Conservation (phyloP, 305 asterid genomes). For the Fraxinus paxiana region DNA sequence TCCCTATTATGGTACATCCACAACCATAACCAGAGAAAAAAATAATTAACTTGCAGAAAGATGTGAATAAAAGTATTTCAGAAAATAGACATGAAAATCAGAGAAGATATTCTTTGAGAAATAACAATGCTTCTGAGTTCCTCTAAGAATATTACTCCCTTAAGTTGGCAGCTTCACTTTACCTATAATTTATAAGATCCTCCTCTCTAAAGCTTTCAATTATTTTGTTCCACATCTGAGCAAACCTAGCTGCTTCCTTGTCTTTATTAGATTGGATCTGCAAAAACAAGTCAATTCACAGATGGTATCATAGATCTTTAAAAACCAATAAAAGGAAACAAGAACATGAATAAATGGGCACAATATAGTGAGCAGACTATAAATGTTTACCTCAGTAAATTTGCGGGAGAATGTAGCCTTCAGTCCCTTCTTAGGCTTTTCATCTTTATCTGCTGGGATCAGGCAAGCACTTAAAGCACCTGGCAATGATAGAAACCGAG, state of each 20-base stretch:
- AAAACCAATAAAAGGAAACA: constrained; percentile 21
- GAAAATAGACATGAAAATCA: background rate
- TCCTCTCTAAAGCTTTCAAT: constrained; percentile 95
- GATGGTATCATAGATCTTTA: constrained; percentile 15
- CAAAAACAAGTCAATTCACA: constrained; percentile 28
- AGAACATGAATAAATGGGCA: constrained; percentile 3
- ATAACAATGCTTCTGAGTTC: background rate
- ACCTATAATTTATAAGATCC: constrained; percentile 84
- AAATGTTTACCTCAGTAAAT: constrained; percentile 57
- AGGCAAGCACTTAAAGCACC: constrained; percentile 83
- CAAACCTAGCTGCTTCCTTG: constrained; percentile 79
- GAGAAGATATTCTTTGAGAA: background rate
- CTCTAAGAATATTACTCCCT: background rate
- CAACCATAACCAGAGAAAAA: background rate
- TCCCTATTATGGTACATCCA: constrained; percentile 47
- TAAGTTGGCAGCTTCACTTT: constrained; percentile 5
- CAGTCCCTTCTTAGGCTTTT: constrained; percentile 65
- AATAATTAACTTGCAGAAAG: background rate
- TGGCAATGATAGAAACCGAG: constrained; percentile 83
- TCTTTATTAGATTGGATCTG: constrained; percentile 77
- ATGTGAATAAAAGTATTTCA: constrained; percentile 1
- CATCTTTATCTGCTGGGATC: constrained; percentile 68
- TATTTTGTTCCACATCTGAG: constrained; percentile 98
- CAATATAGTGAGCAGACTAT: background rate
- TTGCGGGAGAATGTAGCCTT: constrained; percentile 75